These are phyloP conservation scores for Saccharomyces jurei DNA, from an alignment of 805 yeast species.

Conservation along the genomic window DNA sequence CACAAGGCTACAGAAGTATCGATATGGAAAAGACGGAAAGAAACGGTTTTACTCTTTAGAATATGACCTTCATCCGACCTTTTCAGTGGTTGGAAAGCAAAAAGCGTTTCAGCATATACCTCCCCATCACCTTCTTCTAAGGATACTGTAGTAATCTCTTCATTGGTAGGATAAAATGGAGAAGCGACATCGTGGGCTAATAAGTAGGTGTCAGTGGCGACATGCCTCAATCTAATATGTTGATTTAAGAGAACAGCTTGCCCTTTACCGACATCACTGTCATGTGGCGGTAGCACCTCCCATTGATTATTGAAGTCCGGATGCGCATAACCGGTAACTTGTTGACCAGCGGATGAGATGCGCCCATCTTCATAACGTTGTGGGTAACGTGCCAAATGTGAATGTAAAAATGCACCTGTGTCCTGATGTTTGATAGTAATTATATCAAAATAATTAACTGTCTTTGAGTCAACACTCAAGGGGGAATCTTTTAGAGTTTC, in stretches of 20 bases:
- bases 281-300: conserved; percentile 66
- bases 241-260: conserved; percentile 63
- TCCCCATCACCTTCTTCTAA: conserved; percentile 49
- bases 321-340: conserved; percentile 65
- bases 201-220: conserved; percentile 68
- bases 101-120: conserved; percentile 66
- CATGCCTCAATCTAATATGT: conserved; percentile 69
- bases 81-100: conserved; percentile 57
- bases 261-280: conserved; percentile 34
- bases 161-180: conserved; percentile 84
- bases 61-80: conserved; percentile 41
- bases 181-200: conserved; percentile 95
- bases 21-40: conserved; percentile 66
- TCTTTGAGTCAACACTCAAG: conserved; percentile 59
- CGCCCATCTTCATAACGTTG: conserved; percentile 94
- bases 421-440: conserved; percentile 75
- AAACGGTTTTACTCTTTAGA: conserved; percentile 58
- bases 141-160: conserved; percentile 75
- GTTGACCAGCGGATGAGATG: conserved; percentile 89
- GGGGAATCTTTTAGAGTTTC: conserved; percentile 83
- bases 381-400: conserved; percentile 72
- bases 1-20: conserved; percentile 89
- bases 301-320: conserved; percentile 68
- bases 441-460: conserved; percentile 66
- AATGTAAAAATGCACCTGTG: conserved; percentile 73